A percentile compares a stretch with the other conserved stretches of the same genome.
These are phyloP conservation scores for Claviceps sorghi DNA, from an alignment of 2,329 filamentous ascomycete species.

Conservation along the genomic window DNA sequence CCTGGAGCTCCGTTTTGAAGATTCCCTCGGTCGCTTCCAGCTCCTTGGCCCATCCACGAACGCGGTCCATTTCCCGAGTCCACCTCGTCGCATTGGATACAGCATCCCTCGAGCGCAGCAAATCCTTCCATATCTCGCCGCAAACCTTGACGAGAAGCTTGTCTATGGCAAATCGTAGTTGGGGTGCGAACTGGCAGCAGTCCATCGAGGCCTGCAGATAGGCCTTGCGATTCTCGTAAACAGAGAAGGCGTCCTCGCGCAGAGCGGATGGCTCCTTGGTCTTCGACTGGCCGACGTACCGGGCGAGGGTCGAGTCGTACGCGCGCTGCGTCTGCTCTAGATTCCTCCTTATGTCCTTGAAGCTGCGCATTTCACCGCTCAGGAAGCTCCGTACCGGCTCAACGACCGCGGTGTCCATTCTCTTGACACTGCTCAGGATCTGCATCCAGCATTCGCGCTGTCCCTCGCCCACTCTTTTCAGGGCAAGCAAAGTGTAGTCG, in stretches of 20 bases:
- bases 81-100: constrained; percentile 51
- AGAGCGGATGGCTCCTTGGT: constrained; percentile 85
- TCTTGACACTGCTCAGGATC: constrained; percentile 57
- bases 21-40: constrained; percentile 80
- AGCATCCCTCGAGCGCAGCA: constrained; percentile 56
- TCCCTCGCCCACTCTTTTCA: constrained; percentile 73
- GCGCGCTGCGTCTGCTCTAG: constrained; percentile 70
- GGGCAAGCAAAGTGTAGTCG: constrained; percentile 80
- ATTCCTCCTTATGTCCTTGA: constrained; percentile 68
- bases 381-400: constrained; percentile 75
- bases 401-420: constrained; percentile 59
- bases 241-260: constrained; percentile 86
- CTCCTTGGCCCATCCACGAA: constrained; percentile 84
- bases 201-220: constrained; percentile 91
- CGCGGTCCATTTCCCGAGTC: constrained; percentile 72
- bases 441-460: constrained; percentile 78
- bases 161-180: constrained; percentile 71
- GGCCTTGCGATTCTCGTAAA: constrained; percentile 80
- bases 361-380: constrained; percentile 61
- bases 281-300: constrained; percentile 76
- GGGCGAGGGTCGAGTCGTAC: constrained; percentile 67
- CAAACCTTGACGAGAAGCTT: constrained; percentile 75
- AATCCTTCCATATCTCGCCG: constrained; percentile 76
- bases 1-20: constrained; percentile 68
- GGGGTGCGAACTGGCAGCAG: constrained; percentile 76